Conservation (phyloP, 495 filamentous ascomycete genomes). For the Neurospora intermedia region DNA sequence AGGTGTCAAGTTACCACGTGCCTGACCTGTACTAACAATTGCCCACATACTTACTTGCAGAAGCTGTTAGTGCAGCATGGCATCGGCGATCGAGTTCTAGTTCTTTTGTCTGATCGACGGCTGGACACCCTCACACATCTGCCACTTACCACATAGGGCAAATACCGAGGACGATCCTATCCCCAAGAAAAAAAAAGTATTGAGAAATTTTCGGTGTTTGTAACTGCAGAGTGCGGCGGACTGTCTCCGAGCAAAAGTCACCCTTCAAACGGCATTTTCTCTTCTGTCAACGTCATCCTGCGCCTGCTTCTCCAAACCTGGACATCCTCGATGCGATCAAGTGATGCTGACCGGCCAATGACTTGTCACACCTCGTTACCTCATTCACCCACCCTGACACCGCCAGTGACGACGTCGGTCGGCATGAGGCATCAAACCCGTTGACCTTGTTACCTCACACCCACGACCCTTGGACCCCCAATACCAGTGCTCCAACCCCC, state of each 20-base stretch:
- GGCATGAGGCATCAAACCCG: not conserved
- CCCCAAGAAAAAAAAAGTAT: not conserved
- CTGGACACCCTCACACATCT: not conserved
- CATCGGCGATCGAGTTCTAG: not conserved
- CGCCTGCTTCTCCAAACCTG: not conserved
- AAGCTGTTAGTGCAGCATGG: not conserved
- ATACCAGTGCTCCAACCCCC: not conserved
- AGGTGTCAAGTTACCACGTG: not conserved
- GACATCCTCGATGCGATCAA: not conserved
- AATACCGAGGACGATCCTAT: not conserved
- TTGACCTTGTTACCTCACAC: not conserved
- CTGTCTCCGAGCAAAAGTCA: not conserved
- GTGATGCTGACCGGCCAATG: not conserved
- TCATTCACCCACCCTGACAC: not conserved
- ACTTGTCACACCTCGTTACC: not conserved
- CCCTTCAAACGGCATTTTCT: not conserved
- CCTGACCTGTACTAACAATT: not conserved
- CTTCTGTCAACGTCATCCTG: not conserved
- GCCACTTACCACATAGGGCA: not conserved
- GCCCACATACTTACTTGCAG: not conserved
- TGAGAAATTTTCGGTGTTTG: not conserved
- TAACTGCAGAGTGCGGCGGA: not conserved
- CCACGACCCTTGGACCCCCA: not conserved
- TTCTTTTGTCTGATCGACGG: not conserved
- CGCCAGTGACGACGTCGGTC: not conserved